Conservation (phyloP, 2,329 filamentous ascomycete genomes). For the Emericellopsis cladophorae region DNA sequence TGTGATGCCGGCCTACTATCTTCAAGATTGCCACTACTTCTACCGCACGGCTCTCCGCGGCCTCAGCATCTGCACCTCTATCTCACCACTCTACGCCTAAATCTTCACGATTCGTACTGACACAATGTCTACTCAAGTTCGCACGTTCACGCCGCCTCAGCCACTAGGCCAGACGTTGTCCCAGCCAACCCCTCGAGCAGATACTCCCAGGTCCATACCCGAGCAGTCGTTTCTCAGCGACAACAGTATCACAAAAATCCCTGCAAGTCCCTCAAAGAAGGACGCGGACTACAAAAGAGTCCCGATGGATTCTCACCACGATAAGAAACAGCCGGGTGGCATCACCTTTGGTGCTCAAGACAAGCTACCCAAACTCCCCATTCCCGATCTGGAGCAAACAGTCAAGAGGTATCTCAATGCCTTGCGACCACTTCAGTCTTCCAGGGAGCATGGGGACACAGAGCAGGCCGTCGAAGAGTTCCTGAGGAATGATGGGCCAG, state of each 20-base stretch:
- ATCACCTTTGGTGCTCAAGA: slow-evolving; percentile 87
- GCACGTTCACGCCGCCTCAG: slow-evolving; percentile 46
- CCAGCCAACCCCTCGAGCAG: slow-evolving; percentile 11
- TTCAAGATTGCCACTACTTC: slow-evolving; percentile 87
- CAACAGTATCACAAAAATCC: neutral
- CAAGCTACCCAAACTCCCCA: slow-evolving; percentile 79
- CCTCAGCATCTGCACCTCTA: slow-evolving; percentile 66
- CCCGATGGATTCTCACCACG: slow-evolving; percentile 40
- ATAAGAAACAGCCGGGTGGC: slow-evolving; percentile 48
- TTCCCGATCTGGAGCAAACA: slow-evolving; percentile 72
- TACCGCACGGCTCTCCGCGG: slow-evolving; percentile 82
- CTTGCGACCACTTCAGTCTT: slow-evolving; percentile 67
- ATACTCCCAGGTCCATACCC: slow-evolving; percentile 26
- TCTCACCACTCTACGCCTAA: slow-evolving; percentile 66
- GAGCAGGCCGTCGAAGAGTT: slow-evolving; percentile 73
- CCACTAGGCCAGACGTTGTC: slow-evolving; percentile 61
- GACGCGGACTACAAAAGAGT: slow-evolving; percentile 21
- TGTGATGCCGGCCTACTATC: slow-evolving; percentile 70
- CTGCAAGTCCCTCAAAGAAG: slow-evolving; percentile 7
- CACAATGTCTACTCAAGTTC: slow-evolving; percentile 23
- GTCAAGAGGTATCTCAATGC: slow-evolving; percentile 69
- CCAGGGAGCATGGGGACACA: slow-evolving; percentile 74
- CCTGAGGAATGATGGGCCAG: slow-evolving; percentile 64
- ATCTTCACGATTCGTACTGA: slow-evolving; percentile 10
- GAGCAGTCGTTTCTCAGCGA: slow-evolving; percentile 16